Evolutionary conservation across 768 basidiomycete genomes (phyloP), one percentile per base, ranked within the genome.

Genomic region (Tylopilus subfusipes): DNA sequence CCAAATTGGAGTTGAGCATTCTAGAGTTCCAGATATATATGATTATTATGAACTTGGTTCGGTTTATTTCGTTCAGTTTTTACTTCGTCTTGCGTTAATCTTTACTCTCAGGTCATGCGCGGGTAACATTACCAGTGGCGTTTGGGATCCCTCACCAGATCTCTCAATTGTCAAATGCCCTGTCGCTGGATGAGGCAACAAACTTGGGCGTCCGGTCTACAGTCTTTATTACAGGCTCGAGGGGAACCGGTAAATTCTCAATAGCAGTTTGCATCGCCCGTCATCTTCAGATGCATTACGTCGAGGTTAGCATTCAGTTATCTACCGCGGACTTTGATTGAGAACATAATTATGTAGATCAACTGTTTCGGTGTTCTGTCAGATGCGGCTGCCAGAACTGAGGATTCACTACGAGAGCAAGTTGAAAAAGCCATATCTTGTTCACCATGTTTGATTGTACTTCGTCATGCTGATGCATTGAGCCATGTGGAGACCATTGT

Each of bases 291-390:
- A 77, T 94, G 53, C 92, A 93, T 68, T 54, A 92, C 0, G 75
- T 90, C 13, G 90, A 93, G 78, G 94, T 90, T 3, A 49, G 61
- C 3, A 27, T 9, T 21, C 9, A 30, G 13, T 21, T 39, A 1
- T 16, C 16, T 21, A 18, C 27, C 0, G 25, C 3, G 5, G 22
- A 21, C 18, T 42, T 22, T 42, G n/a, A 13, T 53, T 38, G 40
- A 50, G 12, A 38, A 21, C 8, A 33, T 16, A 5, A n/a, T 30
- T 48, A 38, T 52, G 7, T 24, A 98, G 94, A 76, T 96, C 42
- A 85, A 97, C 57, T 95, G 93, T 66, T 98, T 84, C 66, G 83
- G 91, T 50, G 63, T 94, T 6, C 63, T 94, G 8, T 88, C 86
- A 3, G 95, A 98, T 46, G 86, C 79, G 40, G 83, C 86, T 42